Evolutionary conservation across 345 rosid species (phyloP).

Genomic region (Dipteronia sinensis): DNA sequence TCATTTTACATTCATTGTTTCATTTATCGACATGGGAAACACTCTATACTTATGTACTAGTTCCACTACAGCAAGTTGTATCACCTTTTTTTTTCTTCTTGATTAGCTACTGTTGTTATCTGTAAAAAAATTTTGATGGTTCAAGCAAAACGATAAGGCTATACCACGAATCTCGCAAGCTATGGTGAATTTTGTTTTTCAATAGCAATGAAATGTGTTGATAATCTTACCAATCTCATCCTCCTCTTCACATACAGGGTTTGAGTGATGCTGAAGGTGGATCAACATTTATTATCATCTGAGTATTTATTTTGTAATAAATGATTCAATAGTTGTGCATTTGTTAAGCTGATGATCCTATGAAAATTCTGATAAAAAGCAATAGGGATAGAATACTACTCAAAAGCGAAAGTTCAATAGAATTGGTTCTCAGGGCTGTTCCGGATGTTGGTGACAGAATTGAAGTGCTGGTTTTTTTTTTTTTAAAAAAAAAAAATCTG

Average conservation of each 20-base stretch:
- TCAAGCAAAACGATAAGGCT: constrained; percentile 1
- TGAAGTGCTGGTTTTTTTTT: too few relatives aligned
- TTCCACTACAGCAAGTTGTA: constrained; percentile 1
- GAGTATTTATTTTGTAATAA: too few relatives aligned
- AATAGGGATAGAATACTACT: too few relatives aligned
- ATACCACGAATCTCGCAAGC: neutral
- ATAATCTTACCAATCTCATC: neutral
- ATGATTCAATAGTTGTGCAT: too few relatives aligned
- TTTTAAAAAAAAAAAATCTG: too few relatives aligned
- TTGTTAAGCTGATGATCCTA: too few relatives aligned
- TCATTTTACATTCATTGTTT: constrained; percentile 15
- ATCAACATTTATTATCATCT: too few relatives aligned
- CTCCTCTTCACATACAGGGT: neutral
- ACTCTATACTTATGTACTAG: neutral
- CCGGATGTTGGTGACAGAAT: too few relatives aligned
- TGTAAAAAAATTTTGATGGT: constrained; percentile 22
- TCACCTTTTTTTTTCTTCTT: neutral
- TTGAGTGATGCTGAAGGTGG: too few relatives aligned
- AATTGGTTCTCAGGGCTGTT: too few relatives aligned
- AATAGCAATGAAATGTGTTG: neutral
- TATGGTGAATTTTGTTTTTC: neutral
- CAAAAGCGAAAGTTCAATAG: too few relatives aligned
- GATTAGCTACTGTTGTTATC: constrained; percentile 3
- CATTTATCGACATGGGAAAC: neutral
- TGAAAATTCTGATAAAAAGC: too few relatives aligned